These are phyloP conservation scores for Mentha longifolia DNA, from an alignment of 257 asterid species.

Conservation along the genomic window DNA sequence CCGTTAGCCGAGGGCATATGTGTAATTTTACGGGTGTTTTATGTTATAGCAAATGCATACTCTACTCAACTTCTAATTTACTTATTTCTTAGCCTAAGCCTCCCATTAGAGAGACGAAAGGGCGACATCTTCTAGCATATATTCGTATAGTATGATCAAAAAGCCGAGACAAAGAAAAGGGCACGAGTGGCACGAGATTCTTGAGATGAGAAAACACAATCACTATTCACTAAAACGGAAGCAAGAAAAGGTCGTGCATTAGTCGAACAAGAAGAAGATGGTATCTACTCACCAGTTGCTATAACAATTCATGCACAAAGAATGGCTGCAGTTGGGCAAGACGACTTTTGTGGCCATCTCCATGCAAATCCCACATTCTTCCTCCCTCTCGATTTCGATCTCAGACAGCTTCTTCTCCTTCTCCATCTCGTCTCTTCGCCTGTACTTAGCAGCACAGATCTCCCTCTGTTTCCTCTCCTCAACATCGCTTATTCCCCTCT, in stretches of 20 bases:
- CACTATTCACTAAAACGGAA: not conserved
- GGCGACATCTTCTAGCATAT: too few species aligned
- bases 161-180: not conserved
- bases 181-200: not conserved
- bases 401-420: conserved; percentile 80
- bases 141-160: not conserved
- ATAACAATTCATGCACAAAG: conserved; percentile 76
- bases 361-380: conserved; percentile 91
- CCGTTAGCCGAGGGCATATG: too few species aligned
- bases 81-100: too few species aligned
- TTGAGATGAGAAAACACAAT: not conserved
- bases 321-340: conserved; percentile 76
- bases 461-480: conserved; percentile 87
- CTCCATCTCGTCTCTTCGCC: conserved; percentile 58
- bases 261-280: not conserved
- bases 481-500: conserved; percentile 70
- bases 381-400: conserved; percentile 78
- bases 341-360: conserved; percentile 74
- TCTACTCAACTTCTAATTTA: too few species aligned
- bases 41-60: too few species aligned
- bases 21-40: too few species aligned
- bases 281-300: conserved; percentile 55
- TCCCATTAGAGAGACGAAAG: too few species aligned
- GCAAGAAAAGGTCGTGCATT: not conserved
- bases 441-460: conserved; percentile 59